Percentiles rank a stretch among this genome's conserved stretches.
phyloP scores from a whole-genome alignment of 2,329 filamentous ascomycete species.

The Amesomyces nigricolor region DNA sequence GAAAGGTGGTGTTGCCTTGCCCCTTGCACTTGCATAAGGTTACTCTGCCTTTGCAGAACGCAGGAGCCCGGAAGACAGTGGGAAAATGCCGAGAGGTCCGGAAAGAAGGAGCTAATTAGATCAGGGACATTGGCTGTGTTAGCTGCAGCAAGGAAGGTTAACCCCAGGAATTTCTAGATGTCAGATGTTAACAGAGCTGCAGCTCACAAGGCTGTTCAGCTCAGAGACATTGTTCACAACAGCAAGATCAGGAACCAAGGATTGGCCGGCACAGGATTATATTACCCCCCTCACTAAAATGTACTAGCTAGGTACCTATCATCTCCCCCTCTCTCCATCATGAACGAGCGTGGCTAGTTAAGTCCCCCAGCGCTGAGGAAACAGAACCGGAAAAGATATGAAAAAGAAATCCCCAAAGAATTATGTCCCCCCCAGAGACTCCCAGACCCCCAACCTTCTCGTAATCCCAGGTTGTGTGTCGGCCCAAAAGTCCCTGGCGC shows the following conservation, averaged over 20 bases:
- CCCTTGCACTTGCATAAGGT: no score
- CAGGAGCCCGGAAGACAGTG: no score
- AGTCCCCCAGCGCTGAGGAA: conserved; percentile 6
- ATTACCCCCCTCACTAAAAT: conserved; percentile 1
- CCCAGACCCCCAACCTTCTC: neutral
- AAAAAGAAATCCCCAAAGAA: neutral
- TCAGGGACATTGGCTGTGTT: no score
- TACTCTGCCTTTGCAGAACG: no score
- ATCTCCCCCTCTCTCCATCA: neutral
- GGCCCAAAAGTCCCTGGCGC: neutral
- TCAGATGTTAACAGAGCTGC: no score
- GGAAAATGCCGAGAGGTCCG: no score
- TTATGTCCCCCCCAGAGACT: neutral
- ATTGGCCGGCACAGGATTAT: conserved; percentile 8
- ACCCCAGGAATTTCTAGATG: no score
- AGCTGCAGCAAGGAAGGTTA: no score
- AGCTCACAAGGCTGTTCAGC: no score
- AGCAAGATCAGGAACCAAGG: neutral
- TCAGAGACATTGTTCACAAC: no score
- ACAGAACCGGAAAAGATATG: conserved; percentile 1
- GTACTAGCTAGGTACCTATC: conserved; percentile 9
- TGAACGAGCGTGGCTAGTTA: conserved; percentile 6
- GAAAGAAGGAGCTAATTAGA: no score
- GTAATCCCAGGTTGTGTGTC: neutral
- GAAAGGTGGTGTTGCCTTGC: no score